phyloP scores from a whole-genome alignment of 306 rosid genomes.

The Quercus mongolica region DNA sequence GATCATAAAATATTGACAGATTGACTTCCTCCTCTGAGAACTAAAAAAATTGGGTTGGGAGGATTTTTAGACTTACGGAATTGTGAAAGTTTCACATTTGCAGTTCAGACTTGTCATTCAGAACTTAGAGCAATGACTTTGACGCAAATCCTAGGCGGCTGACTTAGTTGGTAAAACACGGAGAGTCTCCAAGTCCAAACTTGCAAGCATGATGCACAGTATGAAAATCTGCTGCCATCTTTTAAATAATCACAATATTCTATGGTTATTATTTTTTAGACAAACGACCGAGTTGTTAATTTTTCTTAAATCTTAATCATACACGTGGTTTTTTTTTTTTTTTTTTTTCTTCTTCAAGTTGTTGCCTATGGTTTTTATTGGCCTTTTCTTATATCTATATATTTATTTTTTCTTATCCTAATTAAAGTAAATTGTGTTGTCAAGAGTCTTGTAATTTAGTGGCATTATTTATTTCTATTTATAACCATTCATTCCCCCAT shows the following conservation, averaged over 20 bases:
- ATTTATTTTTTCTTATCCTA: too few relatives aligned
- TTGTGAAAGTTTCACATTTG: background rate
- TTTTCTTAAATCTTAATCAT: too few relatives aligned
- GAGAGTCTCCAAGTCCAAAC: conserved; percentile 2
- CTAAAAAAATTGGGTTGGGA: too few relatives aligned
- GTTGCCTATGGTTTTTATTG: too few relatives aligned
- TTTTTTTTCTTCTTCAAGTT: too few relatives aligned
- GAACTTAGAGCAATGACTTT: background rate
- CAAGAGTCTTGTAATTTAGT: too few relatives aligned
- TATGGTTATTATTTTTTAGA: background rate
- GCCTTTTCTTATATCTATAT: too few relatives aligned
- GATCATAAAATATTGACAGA: conserved; percentile 2
- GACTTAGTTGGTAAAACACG: conserved; percentile 18
- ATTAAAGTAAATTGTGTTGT: too few relatives aligned
- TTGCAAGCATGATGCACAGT: background rate
- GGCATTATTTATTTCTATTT: rapidly evolving
- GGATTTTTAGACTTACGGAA: background rate
- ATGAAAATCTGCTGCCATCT: background rate
- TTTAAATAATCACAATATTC: too few relatives aligned
- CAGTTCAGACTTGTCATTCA: background rate
- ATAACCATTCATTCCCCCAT: too few relatives aligned
- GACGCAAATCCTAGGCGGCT: conserved; percentile 10
- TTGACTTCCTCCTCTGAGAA: background rate
- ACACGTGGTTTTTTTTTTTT: too few relatives aligned
- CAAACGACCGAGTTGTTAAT: background rate